These are phyloP conservation scores for Didymella pinodella DNA, from an alignment of 2,329 filamentous ascomycete species.

Conservation along the genomic window DNA sequence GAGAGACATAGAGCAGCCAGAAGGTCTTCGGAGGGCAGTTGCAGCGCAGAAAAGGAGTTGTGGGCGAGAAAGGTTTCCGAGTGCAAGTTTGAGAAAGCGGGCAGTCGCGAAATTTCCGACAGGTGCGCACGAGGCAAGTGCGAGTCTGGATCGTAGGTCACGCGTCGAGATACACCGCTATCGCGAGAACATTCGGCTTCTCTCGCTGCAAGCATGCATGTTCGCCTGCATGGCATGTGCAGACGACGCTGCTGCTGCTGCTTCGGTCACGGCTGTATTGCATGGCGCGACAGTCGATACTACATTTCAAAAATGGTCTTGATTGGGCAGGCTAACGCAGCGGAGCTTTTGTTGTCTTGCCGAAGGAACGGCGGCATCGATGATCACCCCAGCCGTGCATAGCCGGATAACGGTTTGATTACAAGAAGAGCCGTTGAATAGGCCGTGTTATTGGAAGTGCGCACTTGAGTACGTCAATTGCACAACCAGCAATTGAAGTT, in stretches of 20 bases:
- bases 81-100: constrained; percentile 15
- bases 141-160: constrained; percentile 18
- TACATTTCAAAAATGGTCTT: constrained; percentile 6
- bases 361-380: constrained; percentile 14
- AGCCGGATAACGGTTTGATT: neutral
- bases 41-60: constrained; percentile 21
- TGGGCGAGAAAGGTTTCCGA: constrained; percentile 6
- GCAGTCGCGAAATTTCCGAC: constrained; percentile 16
- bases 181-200: constrained; percentile 14
- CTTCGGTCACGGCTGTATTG: constrained; percentile 4
- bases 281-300: constrained; percentile 1
- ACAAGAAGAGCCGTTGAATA: neutral
- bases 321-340: constrained; percentile 12
- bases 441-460: neutral
- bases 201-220: constrained; percentile 5
- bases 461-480: neutral
- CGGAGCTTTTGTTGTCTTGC: constrained; percentile 4
- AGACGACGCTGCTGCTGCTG: constrained; percentile 14
- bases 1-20: constrained; percentile 56
- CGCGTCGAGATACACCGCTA: constrained; percentile 18
- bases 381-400: constrained; percentile 8
- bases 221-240: constrained; percentile 10
- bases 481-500: neutral
- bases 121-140: constrained; percentile 17
- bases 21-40: constrained; percentile 17